Conservation (phyloP, 2,329 filamentous ascomycete genomes). For the Neonectria sp. region DNA sequence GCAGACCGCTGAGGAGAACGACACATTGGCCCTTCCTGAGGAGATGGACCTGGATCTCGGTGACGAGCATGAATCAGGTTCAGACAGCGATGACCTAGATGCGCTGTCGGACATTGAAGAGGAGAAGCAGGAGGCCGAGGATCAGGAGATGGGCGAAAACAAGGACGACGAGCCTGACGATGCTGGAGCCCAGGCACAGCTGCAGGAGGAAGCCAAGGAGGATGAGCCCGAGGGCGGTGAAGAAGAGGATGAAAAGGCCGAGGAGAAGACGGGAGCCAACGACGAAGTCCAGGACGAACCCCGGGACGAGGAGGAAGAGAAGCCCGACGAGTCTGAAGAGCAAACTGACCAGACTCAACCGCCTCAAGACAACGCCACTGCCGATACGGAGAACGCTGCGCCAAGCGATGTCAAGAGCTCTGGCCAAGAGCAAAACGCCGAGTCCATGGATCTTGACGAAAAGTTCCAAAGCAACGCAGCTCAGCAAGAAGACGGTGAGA, state of each 20-base stretch:
- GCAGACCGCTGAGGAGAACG: conserved; percentile 84
- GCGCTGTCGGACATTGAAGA: conserved; percentile 70
- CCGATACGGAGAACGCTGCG: conserved; percentile 73
- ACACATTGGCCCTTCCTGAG: conserved; percentile 87
- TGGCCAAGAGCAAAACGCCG: conserved; percentile 76
- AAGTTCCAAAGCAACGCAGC: conserved; percentile 72
- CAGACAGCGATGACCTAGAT: conserved; percentile 71
- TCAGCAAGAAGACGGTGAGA: conserved; percentile 76
- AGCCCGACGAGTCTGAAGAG: conserved; percentile 69
- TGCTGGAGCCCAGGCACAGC: conserved; percentile 55
- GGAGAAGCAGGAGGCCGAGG: conserved; percentile 55
- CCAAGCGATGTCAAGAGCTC: conserved; percentile 75
- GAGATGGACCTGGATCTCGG: conserved; percentile 90
- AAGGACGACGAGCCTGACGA: conserved; percentile 56
- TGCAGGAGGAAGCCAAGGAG: conserved; percentile 55
- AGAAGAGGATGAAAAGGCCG: conserved; percentile 69
- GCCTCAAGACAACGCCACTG: conserved; percentile 63
- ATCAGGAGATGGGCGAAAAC: conserved; percentile 56
- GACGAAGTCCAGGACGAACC: conserved; percentile 65
- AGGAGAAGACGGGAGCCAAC: conserved; percentile 55
- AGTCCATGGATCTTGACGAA: conserved; percentile 74
- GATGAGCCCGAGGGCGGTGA: conserved; percentile 70
- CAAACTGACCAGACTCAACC: conserved; percentile 57
- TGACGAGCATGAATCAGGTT: conserved; percentile 73
- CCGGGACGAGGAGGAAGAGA: conserved; percentile 63